These are phyloP conservation scores for Papilionanthe hybrid DNA, from an alignment of 116 monocot species.

Conservation along the genomic window DNA sequence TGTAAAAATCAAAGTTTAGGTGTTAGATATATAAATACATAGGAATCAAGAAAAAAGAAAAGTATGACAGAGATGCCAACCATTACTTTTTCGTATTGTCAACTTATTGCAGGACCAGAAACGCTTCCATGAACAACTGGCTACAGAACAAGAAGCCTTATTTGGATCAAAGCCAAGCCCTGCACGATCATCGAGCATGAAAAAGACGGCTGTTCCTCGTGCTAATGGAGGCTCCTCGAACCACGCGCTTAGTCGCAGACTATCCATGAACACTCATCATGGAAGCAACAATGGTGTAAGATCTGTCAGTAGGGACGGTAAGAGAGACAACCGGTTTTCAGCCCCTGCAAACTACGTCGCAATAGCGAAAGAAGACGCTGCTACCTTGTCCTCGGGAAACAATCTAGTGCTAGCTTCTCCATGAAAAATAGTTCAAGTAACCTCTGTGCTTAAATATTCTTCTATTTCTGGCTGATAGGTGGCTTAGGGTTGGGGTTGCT, in stretches of 20 bases:
- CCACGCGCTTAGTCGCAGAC: conserved; percentile 38
- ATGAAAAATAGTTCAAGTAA: neutral
- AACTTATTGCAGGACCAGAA: conserved; percentile 41
- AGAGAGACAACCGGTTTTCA: conserved; percentile 45
- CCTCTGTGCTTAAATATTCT: neutral
- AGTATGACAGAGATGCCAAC: neutral
- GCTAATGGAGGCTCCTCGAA: conserved; percentile 25
- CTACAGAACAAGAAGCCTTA: conserved; percentile 32
- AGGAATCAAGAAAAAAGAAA: too few species aligned
- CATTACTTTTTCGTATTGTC: neutral
- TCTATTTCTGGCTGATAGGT: neutral
- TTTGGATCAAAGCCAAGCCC: conserved; percentile 44
- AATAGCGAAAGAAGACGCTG: conserved; percentile 45
- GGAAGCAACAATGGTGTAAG: conserved; percentile 30
- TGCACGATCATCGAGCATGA: conserved; percentile 26
- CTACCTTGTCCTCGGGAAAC: conserved; percentile 20
- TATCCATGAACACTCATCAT: conserved; percentile 31
- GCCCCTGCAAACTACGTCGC: conserved; percentile 60
- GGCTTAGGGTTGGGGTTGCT: neutral
- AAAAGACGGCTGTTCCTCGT: conserved; percentile 54
- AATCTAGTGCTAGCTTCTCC: conserved; percentile 17
- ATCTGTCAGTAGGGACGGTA: conserved; percentile 53
- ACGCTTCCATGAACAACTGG: conserved; percentile 32
- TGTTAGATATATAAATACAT: too few species aligned
- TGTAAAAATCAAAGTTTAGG: too few species aligned